Evolutionary conservation across 306 rosid species (phyloP).

Genomic region (Sicyos baderoa): DNA sequence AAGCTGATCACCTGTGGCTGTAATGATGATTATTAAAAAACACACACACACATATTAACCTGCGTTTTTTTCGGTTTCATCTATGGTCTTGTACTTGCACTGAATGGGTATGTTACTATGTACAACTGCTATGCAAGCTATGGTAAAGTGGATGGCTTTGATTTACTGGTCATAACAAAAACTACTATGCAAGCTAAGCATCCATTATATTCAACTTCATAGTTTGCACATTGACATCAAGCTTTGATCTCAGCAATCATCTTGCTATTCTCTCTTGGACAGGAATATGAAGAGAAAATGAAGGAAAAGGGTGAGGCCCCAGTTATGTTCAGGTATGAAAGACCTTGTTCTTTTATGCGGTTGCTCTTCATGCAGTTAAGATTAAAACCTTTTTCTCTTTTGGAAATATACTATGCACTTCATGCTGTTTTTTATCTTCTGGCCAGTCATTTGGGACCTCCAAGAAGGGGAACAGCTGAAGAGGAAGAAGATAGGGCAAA

Average conservation of each 20-base stretch:
- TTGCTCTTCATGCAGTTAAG: constrained; percentile 12
- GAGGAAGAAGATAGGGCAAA: constrained; percentile 96
- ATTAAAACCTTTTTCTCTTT: not conserved
- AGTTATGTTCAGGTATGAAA: constrained; percentile 86
- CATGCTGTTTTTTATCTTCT: constrained; percentile 29
- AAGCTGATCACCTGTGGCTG: not conserved
- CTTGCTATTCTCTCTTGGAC: constrained; percentile 26
- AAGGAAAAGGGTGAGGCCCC: constrained; percentile 90
- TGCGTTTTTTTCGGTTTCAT: not conserved
- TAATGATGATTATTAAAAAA: not conserved
- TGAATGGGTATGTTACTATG: not conserved
- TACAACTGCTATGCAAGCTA: not conserved
- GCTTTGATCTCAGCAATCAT: constrained; percentile 18
- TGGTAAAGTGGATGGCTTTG: too few species aligned
- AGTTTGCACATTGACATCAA: not conserved
- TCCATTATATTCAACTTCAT: not conserved
- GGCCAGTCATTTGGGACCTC: constrained; percentile 90
- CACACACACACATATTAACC: not conserved
- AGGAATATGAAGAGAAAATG: constrained; percentile 92
- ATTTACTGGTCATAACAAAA: too few species aligned
- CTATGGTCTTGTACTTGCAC: not conserved
- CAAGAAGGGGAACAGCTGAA: constrained; percentile 72
- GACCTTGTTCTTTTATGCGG: not conserved
- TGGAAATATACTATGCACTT: constrained; percentile 20
- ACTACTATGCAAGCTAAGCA: not conserved